Percentiles rank a stretch among this genome's conserved stretches.
These are phyloP conservation scores for Saxophila tyrrhenica DNA, from an alignment of 495 filamentous ascomycete genomes.

Conservation along the genomic window DNA sequence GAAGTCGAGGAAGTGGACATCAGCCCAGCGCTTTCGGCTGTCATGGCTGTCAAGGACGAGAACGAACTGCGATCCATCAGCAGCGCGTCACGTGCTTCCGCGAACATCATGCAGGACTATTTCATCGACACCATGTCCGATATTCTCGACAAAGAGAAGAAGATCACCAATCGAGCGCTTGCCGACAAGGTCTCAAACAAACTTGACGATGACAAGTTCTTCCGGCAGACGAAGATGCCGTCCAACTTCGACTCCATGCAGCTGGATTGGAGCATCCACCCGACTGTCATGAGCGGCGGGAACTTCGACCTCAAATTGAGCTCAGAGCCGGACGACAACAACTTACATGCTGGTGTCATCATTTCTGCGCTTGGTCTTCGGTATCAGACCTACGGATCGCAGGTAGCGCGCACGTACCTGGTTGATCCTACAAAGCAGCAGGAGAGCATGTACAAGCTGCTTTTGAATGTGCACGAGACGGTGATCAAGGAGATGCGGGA, in stretches of 20 bases:
- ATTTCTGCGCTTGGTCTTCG: conserved; percentile 79
- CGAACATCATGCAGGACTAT: conserved; percentile 82
- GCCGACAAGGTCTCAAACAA: conserved; percentile 77
- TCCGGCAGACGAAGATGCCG: conserved; percentile 75
- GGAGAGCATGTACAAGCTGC: conserved; percentile 86
- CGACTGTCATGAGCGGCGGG: conserved; percentile 90
- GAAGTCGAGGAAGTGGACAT: conserved; percentile 88
- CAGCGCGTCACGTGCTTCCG: conserved; percentile 82
- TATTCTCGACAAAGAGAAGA: conserved; percentile 88
- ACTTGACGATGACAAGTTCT: conserved; percentile 86
- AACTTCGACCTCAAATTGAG: conserved; percentile 80
- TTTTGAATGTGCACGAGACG: conserved; percentile 71
- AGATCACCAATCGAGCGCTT: conserved; percentile 79
- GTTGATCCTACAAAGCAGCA: conserved; percentile 94
- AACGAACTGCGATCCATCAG: conserved; percentile 88
- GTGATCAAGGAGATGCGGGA: conserved; percentile 86
- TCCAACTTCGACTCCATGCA: conserved; percentile 79
- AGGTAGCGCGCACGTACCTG: conserved; percentile 84
- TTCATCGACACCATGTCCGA: conserved; percentile 97
- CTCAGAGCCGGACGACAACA: conserved; percentile 62
- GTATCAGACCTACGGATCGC: conserved; percentile 87
- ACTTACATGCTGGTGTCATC: conserved; percentile 88
- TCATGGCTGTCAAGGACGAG: conserved; percentile 92
- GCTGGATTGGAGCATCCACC: conserved; percentile 85
- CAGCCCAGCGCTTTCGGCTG: conserved; percentile 62